Conservation (phyloP, 176 grass and related monocot genomes). For the Paspalum notatum region DNA sequence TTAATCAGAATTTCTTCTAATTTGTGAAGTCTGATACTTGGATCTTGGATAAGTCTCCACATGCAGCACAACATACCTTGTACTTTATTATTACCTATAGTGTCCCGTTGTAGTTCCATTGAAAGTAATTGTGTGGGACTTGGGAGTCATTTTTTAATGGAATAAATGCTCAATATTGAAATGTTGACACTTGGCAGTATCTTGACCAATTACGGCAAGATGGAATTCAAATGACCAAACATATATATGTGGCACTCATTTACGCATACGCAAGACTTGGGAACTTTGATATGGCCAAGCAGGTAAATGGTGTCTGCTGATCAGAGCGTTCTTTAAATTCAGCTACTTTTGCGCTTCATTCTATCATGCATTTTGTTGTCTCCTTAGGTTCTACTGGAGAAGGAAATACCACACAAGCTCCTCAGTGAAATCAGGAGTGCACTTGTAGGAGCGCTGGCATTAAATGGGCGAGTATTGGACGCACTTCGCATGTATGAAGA, state of each 20-base stretch:
- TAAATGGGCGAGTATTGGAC: constrained; percentile 70
- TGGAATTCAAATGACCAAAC: constrained; percentile 66
- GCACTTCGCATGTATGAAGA: constrained; percentile 70
- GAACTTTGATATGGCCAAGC: constrained; percentile 85
- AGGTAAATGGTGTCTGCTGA: constrained; percentile 66
- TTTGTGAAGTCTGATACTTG: neutral
- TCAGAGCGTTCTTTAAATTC: constrained; percentile 34
- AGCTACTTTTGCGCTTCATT: constrained; percentile 28
- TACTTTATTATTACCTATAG: constrained; percentile 13
- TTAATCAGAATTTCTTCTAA: constrained; percentile 33
- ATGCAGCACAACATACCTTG: neutral
- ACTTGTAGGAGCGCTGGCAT: constrained; percentile 69
- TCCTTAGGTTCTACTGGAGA: constrained; percentile 71
- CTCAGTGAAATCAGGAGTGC: constrained; percentile 68
- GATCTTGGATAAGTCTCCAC: constrained; percentile 14
- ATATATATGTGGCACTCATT: constrained; percentile 72
- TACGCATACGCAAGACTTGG: constrained; percentile 79
- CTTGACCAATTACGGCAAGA: constrained; percentile 60
- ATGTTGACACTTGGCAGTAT: constrained; percentile 76
- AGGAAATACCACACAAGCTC: constrained; percentile 58
- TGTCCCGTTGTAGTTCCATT: constrained; percentile 31
- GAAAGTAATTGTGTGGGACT: constrained; percentile 9
- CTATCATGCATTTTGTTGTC: constrained; percentile 11
- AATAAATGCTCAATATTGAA: constrained; percentile 34
- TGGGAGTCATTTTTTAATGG: too few species aligned